Base-by-base conservation (phyloP, 306 rosid species). In the Malus sieversii region DNA sequence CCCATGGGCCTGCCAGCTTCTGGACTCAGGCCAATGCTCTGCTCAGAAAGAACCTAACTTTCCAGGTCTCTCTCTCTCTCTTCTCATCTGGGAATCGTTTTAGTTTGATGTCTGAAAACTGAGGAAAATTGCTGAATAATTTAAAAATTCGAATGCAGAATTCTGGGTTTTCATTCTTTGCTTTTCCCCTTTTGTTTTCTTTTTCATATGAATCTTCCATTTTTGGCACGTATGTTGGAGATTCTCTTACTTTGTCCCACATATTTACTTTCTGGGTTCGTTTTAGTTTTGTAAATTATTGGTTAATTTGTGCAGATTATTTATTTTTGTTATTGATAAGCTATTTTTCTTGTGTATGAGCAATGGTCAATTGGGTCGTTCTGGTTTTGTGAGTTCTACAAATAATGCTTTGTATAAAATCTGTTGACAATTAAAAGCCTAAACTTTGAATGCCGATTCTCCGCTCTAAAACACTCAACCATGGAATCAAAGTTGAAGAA, bases 1-100 rank as follows among this genome's bases (percentile, higher is more conserved):
- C 87, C 30, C 80, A 30, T 40, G 90, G 88, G 35, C 87, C 81
- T 5, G 87, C 98, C 8, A 90, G 87, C 75, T 94, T 88, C 88
- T 87, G 90, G 91, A 87, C 91, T 74, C 98, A 90, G 69, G 98
- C 94, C 38, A 87, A 94, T 81, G 97, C 98, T 59, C 86, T 94
- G 12, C 94, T 93, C 55, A 77, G 98, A 70, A 93, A 93, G 83
- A 91, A 90, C 82, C 74, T 93, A 69, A 93, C 91, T 33, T 94
- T 79, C 66, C 97, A 94, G 96, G 97, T 91, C 16, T 45, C 42
- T 32, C 35, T 32, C 35, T 40, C 52, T 38, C 52, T 72, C 44
- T 11, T 22, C 16, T 40, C 42, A 2, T 25, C 27, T 60, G 58
- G 30, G 57, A 22, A 8, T 40, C 6, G 23, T 59, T 73, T 62